These are phyloP conservation scores for Yamadazyma atmosphaerica DNA, from an alignment of 1,139 yeast species.

Conservation along the genomic window DNA sequence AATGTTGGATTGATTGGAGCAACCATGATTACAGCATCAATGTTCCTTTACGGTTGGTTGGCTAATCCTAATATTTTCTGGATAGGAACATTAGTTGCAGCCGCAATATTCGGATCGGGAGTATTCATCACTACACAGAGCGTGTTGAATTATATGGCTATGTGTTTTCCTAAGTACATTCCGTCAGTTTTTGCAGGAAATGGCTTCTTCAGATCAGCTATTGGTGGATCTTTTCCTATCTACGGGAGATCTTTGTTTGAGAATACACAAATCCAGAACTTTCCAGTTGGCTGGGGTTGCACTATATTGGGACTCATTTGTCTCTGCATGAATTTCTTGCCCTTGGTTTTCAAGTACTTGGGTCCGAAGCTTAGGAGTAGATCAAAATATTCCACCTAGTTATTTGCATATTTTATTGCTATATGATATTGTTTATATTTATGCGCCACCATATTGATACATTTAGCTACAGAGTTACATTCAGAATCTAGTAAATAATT, in stretches of 20 bases:
- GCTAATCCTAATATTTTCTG: not conserved
- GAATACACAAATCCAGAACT: not conserved
- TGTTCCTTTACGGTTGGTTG: no score
- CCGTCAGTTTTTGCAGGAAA: not conserved
- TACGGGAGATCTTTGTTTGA: not conserved
- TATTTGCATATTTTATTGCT: no score
- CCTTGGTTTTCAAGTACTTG: not conserved
- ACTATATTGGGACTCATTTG: not conserved
- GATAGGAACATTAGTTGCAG: slow-evolving; percentile 1
- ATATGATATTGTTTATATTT: no score
- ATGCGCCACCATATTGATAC: no score
- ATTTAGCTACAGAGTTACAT: no score
- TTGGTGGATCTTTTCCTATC: not conserved
- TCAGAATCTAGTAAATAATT: no score
- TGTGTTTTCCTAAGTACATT: not conserved
- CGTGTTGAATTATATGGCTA: not conserved
- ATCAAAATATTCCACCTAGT: slow-evolving; percentile 1
- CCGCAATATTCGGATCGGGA: slow-evolving; percentile 1
- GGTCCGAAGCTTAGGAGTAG: not conserved
- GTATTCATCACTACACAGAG: not conserved
- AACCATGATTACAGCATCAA: not conserved
- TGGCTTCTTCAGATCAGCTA: slow-evolving; percentile 1
- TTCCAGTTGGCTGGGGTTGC: not conserved
- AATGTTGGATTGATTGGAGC: not conserved
- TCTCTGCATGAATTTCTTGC: slow-evolving; percentile 1